Base-by-base conservation (phyloP, 1,284 basidiomycete species). In the Boletus mariae region DNA sequence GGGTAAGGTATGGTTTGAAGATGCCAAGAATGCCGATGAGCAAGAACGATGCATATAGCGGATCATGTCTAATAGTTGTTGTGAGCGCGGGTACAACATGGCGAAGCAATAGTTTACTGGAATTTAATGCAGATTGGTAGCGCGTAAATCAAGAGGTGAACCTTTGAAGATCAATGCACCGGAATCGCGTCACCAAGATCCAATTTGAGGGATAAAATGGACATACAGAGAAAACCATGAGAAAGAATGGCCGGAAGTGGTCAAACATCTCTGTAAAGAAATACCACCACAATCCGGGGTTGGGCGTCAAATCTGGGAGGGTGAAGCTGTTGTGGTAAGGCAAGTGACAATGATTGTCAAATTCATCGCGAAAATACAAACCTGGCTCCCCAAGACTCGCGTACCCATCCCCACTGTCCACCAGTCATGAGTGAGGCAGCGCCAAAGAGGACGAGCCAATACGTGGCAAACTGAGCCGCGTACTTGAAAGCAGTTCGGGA, bases 251-350 rank as follows among this genome's bases (percentile, higher is more conserved):
- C 31, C 95, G 79, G 75, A 98, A 99, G 71, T 99, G 92, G 66
- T 98, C 94, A 63, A 99, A 99, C 88, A 98, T 98, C 70, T 99
- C 95, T 12, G 94, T 98, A 73, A 98, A 98, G 74, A 98, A 98
- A 73, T 99, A 99, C 97, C 97, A 99, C 87, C 92, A 94, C 37
- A 98, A 74, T 3, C 96, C 96, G 8, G 92, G 84, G 63, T 96
- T 98, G 0, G 97, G 97, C 5, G 92, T 93, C 51, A 98, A 72
- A 67, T 96, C 94, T 4, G 88, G 87, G 7, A 94, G 81, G 5
- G 77, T 81, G 23, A 90, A 61, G 41, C 88, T 92, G 58, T 34
- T 37, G 37, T 15, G 12, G 23, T 8, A 38, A 41, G 42, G 32
- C 46, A 35, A 13, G 55, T 49, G 53, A 42, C 45, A 28, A 48